Conservation (phyloP, 2,329 filamentous ascomycete species). For the Microcyclosporella mali region DNA sequence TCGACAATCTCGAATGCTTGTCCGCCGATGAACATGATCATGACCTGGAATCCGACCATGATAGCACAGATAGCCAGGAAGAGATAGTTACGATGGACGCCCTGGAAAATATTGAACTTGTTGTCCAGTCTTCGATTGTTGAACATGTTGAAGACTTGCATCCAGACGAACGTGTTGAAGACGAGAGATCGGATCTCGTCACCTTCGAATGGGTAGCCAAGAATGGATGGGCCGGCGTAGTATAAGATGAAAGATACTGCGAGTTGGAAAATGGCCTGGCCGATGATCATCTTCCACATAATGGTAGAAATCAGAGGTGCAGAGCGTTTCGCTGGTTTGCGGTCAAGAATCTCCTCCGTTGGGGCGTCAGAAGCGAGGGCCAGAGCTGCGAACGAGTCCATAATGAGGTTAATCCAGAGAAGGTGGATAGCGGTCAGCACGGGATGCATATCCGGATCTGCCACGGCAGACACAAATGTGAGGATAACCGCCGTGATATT, state of each 20-base stretch:
- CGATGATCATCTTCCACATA: slow-evolving; percentile 99
- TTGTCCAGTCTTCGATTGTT: slow-evolving; percentile 96
- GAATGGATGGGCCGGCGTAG: slow-evolving; percentile 60
- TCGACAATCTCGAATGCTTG: slow-evolving; percentile 67
- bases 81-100: slow-evolving; percentile 75
- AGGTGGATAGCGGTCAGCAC: slow-evolving; percentile 86
- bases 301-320: slow-evolving; percentile 73
- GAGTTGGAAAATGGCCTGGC: slow-evolving; percentile 84
- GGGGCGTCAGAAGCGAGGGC: slow-evolving; percentile 85
- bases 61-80: slow-evolving; percentile 77
- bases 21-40: slow-evolving; percentile 85
- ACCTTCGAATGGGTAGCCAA: slow-evolving; percentile 46
- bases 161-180: slow-evolving; percentile 98
- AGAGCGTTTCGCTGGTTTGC: slow-evolving; percentile 69
- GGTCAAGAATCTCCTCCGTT: slow-evolving; percentile 69
- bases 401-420: slow-evolving; percentile 94
- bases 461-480: slow-evolving; percentile 81
- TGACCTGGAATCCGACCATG: slow-evolving; percentile 82
- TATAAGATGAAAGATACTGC: slow-evolving; percentile 72
- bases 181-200: slow-evolving; percentile 69
- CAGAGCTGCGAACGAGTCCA: slow-evolving; percentile 87
- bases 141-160: slow-evolving; percentile 98
- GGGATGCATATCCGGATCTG: slow-evolving; percentile 60
- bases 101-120: slow-evolving; percentile 90
- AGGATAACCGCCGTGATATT: slow-evolving; percentile 86